These are phyloP conservation scores for Vaccinium darrowii DNA, from an alignment of 148 eudicot species.

Conservation along the genomic window DNA sequence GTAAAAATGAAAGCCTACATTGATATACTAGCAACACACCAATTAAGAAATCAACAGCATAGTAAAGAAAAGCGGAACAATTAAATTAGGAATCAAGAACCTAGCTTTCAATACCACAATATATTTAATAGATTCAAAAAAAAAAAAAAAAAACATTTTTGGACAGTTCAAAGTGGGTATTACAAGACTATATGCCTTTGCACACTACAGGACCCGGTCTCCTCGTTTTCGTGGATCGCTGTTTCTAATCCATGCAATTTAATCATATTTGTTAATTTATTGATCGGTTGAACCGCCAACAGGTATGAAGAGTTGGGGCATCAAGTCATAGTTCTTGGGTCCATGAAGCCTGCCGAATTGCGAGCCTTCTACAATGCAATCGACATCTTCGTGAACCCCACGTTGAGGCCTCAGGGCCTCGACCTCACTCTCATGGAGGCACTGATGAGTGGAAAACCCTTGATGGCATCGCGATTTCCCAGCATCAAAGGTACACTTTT, in stretches of 20 bases:
- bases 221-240: not conserved
- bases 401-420: conserved; percentile 76
- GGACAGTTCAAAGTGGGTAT: no score
- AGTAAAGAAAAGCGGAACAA: no score
- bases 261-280: not conserved
- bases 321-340: conserved; percentile 65
- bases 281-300: not conserved
- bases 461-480: conserved; percentile 79
- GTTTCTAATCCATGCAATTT: not conserved
- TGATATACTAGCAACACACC: no score
- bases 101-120: no score
- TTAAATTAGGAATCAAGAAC: no score
- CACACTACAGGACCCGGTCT: no score
- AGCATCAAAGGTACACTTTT: conserved; percentile 84
- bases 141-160: no score
- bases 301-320: conserved; percentile 62
- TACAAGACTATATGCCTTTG: no score
- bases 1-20: no score
- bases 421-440: conserved; percentile 85
- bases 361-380: conserved; percentile 68
- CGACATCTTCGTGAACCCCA: conserved; percentile 78
- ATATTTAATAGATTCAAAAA: no score
- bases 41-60: no score
- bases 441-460: conserved; percentile 79
- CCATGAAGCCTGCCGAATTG: conserved; percentile 71